Evolutionary conservation across 2,329 filamentous ascomycete genomes (phyloP), one percentile per base, ranked within the genome.

Genomic region (Sclerotinia trifoliorum): DNA sequence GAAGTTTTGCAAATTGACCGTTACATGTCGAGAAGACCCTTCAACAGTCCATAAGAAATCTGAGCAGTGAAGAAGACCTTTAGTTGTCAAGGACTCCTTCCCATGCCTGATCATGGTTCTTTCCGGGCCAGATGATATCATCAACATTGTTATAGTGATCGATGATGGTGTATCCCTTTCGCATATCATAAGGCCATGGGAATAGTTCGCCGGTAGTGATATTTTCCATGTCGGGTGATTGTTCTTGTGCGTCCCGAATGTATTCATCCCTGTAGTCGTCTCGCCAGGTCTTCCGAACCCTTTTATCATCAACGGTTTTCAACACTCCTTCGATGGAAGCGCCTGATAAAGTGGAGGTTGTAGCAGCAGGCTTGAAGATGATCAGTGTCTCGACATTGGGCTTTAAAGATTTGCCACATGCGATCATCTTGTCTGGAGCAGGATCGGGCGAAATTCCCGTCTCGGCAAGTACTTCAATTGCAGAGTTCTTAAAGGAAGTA

Each of bases 141-240:
- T 51, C 26, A 5, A 51, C 13, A 21, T 63, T 51, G 8, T n/a
- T 24, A 10, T 63, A 51, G 5, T 35, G 13, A 26, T 63, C 46
- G 24, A 63, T 21, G 46, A 51, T 39, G 32, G 13, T 51, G 35
- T 63, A 24, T 26, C 21, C 32, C n/a, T 35, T n/a, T 26, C n/a
- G n/a, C 21, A 63, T 63, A 17, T 21, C 29, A 35, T 51, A 5
- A 8, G 60, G 60, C 60, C 60, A 63, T 24, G 60, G n/a, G 8
- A 39, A 63, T 1, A 26, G 13, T 2, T 51, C 42, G 15, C 60
- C 60, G 15, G 29, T 62, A 3, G 29, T 39, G 13, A 51, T 62
- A 1, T 51, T 24, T 26, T 15, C 46, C 46, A 51, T 35, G 11
- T 61, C 21, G 3, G n/a, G 35, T 10, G 17, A 17, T 15, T 17